Percentiles rank a stretch among this genome's conserved stretches.
Conservation (phyloP, 495 filamentous ascomycete genomes). For the Neurospora sp. region DNA sequence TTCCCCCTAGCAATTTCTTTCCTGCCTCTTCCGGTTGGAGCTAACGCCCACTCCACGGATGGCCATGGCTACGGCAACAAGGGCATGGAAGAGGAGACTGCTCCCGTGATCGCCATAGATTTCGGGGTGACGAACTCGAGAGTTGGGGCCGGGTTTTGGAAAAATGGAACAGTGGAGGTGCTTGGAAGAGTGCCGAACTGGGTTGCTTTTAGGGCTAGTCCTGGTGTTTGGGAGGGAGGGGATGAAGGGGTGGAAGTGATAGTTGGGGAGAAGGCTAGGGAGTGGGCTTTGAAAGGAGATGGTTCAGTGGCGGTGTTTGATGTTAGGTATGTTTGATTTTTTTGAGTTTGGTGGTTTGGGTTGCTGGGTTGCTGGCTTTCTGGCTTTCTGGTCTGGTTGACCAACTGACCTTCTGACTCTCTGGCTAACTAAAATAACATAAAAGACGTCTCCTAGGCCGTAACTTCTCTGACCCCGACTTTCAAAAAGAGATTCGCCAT, state of each 20-base stretch:
- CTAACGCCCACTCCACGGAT: not conserved
- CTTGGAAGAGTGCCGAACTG: constrained; percentile 78
- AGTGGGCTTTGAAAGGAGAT: not conserved
- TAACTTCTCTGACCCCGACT: constrained; percentile 69
- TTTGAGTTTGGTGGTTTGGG: too few species aligned
- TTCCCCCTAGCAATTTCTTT: not conserved
- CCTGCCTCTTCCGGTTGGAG: not conserved
- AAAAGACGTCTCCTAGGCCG: constrained; percentile 74
- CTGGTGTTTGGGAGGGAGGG: not conserved
- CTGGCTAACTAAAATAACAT: not conserved
- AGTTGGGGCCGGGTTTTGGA: constrained; percentile 63
- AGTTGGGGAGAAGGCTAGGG: not conserved
- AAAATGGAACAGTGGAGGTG: constrained; percentile 87
- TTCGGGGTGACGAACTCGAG: constrained; percentile 96
- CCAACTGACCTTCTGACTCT: too few species aligned
- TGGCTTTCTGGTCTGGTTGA: too few species aligned
- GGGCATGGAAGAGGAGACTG: not conserved
- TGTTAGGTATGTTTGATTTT: not conserved
- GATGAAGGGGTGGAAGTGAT: not conserved
- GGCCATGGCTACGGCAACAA: too few species aligned
- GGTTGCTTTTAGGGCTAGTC: constrained; percentile 75
- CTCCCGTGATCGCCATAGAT: constrained; percentile 85
- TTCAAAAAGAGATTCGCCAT: constrained; percentile 70
- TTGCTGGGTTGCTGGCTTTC: too few species aligned
- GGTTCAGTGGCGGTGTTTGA: not conserved